These are phyloP conservation scores for Plasmodium chabaudi DNA, from an alignment of 169 alveolate genomes.

Conservation along the genomic window DNA sequence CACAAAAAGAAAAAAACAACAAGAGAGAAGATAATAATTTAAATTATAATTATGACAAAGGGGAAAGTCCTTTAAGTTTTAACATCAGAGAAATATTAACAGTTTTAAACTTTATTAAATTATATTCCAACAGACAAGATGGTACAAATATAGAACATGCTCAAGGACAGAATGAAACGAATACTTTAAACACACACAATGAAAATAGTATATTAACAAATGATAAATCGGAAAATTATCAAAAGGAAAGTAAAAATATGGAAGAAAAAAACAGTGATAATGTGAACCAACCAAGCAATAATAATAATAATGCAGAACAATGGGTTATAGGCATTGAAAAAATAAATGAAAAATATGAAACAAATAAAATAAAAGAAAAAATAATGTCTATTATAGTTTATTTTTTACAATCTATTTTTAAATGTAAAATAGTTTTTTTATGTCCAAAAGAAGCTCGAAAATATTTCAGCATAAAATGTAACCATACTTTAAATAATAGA, in stretches of 20 bases:
- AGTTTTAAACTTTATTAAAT: slow-evolving; percentile 40
- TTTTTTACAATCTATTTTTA: slow-evolving; percentile 55
- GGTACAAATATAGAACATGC: not conserved
- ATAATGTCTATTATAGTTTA: slow-evolving; percentile 57
- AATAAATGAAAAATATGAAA: slow-evolving; percentile 71
- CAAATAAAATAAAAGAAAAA: slow-evolving; percentile 60
- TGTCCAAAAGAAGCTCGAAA: slow-evolving; percentile 76
- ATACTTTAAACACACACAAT: not conserved
- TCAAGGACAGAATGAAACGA: not conserved
- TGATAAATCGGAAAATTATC: not conserved
- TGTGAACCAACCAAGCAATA: not conserved
- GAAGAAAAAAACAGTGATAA: not conserved
- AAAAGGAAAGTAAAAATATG: not conserved
- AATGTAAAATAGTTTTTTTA: slow-evolving; percentile 63
- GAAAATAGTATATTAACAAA: not conserved
- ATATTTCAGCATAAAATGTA: slow-evolving; percentile 59
- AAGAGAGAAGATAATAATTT: slow-evolving; percentile 6
- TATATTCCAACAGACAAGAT: slow-evolving; percentile 26
- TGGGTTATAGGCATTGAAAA: slow-evolving; percentile 76
- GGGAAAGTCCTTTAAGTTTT: slow-evolving; percentile 53
- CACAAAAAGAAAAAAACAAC: not conserved
- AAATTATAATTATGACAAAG: slow-evolving; percentile 48
- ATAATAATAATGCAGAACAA: slow-evolving; percentile 1
- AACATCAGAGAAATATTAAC: slow-evolving; percentile 63
- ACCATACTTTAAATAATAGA: slow-evolving; percentile 22